phyloP scores from a whole-genome alignment of 1,284 basidiomycete species.

The Cryptococcus sp. region DNA sequence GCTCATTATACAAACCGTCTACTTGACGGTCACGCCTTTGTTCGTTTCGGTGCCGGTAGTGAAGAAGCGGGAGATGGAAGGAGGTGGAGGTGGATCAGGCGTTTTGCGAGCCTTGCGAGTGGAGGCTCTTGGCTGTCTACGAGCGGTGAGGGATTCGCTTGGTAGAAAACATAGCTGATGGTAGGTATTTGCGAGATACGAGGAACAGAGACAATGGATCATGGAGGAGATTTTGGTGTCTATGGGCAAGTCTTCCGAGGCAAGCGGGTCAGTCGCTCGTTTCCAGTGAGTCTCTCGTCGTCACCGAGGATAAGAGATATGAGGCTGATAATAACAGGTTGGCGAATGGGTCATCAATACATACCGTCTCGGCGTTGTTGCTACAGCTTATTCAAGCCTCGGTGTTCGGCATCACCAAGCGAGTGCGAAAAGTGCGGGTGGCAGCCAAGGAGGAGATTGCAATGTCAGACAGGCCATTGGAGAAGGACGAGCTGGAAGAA shows the following conservation, averaged over 20 bases:
- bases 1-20: slow-evolving; percentile 83
- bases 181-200: slow-evolving; percentile 82
- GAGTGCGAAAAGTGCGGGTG: slow-evolving; percentile 45
- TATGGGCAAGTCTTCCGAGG: slow-evolving; percentile 80
- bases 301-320: neutral
- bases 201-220: slow-evolving; percentile 88
- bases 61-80: slow-evolving; percentile 51
- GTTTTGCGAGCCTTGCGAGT: slow-evolving; percentile 71
- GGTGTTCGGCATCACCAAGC: slow-evolving; percentile 61
- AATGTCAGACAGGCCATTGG: too few relatives aligned
- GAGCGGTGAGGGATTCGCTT: slow-evolving; percentile 59
- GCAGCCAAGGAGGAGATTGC: too few relatives aligned
- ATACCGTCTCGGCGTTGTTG: slow-evolving; percentile 84
- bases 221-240: slow-evolving; percentile 90
- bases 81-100: slow-evolving; percentile 58
- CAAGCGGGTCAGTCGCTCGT: slow-evolving; percentile 77
- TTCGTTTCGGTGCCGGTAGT: slow-evolving; percentile 63
- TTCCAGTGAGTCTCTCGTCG: slow-evolving; percentile 60
- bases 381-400: slow-evolving; percentile 95
- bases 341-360: slow-evolving; percentile 61
- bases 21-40: slow-evolving; percentile 85
- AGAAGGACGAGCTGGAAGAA: neutral
- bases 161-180: neutral
- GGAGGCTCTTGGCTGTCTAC: slow-evolving; percentile 73
- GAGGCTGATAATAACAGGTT: slow-evolving; percentile 34